Base-by-base conservation (phyloP, 805 yeast species). In the Metschnikowia noctiluminum region DNA sequence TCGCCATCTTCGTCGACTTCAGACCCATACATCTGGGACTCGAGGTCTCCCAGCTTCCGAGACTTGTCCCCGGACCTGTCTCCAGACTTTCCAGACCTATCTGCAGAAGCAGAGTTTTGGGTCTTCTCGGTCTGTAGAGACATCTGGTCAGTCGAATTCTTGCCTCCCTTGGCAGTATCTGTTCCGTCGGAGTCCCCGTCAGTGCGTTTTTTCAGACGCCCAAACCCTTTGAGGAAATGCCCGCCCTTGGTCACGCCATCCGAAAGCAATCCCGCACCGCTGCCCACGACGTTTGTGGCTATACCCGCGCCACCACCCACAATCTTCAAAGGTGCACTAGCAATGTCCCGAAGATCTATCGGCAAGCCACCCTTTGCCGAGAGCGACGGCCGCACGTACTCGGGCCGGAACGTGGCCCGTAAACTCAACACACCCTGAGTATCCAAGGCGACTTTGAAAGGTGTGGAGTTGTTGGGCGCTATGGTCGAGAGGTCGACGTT, bases 351-450 rank as follows among this genome's bases (percentile, higher is more conserved):
- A 28, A 78, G 59, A 34, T 68, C 71, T 43, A 69, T 58, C 16
- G 77, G 79, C 47, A 72, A 68, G 14, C 77, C 77, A 30, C 63
- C 54, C 41, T 61, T 54, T n/a, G 66, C 52, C 7, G 66, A 70
- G 39, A 84, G 63, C 42, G 69, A 66, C n/a, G 92, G 89, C 63
- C 86, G 79, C 41, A 81, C 66, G 62, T 85, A 87, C 57, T 81
- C 80, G 16, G 92, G 90, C 39, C 60, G 62, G 66, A 86, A 87
- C 1, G 71, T 66, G 3, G 80, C 84, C 40, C 72, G 68, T 49
- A 84, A 60, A 47, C 74, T 68, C n/a, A 85, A 67, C 1, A 69
- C 54, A 52, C 95, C 95, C 62, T 83, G 84, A n/a, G 89, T 82
- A 51, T 78, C 73, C 49, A 87, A 68, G 15, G 74, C 66, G 38